Conservation (phyloP, 2,329 filamentous ascomycete genomes). For the Zymoseptoria passerinii region DNA sequence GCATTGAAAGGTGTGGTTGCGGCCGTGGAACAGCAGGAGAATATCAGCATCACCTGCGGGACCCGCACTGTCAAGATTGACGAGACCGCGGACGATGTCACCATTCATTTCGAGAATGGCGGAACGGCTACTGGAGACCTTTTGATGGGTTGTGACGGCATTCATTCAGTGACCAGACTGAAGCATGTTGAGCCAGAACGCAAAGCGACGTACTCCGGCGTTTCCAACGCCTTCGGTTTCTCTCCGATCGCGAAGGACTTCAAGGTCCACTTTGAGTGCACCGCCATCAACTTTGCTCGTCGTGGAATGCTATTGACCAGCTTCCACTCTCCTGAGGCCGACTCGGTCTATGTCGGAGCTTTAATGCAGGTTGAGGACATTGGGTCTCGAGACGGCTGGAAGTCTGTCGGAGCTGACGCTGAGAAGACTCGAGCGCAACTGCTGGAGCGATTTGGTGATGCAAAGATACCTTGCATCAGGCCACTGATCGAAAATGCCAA, state of each 20-base stretch:
- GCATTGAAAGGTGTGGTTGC: constrained; percentile 36
- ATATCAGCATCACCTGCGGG: constrained; percentile 37
- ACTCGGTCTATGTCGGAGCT: constrained; percentile 37
- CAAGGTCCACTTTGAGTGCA: constrained; percentile 35
- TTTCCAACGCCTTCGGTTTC: constrained; percentile 42
- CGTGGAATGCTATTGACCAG: constrained; percentile 39
- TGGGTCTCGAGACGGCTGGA: constrained; percentile 39
- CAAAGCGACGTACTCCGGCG: constrained; percentile 36
- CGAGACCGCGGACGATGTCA: constrained; percentile 30
- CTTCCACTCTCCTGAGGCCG: constrained; percentile 31
- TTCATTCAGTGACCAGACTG: constrained; percentile 35
- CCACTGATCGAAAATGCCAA: constrained; percentile 35
- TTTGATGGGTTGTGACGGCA: constrained; percentile 32
- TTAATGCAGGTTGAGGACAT: constrained; percentile 39
- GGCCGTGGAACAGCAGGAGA: constrained; percentile 33
- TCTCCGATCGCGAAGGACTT: constrained; percentile 31
- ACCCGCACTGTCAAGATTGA: constrained; percentile 36
- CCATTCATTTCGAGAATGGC: constrained; percentile 31
- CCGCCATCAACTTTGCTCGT: constrained; percentile 39
- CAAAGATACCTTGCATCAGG: constrained; percentile 31
- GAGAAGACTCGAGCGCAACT: constrained; percentile 37
- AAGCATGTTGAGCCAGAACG: constrained; percentile 39
- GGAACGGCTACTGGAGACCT: constrained; percentile 27
- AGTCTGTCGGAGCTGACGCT: constrained; percentile 36
- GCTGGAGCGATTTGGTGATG: constrained; percentile 33